A percentile compares a stretch with the other conserved stretches of the same genome.
Evolutionary conservation across 2,329 filamentous ascomycete genomes (phyloP).

Genomic region (Mycosphaerella sp.): DNA sequence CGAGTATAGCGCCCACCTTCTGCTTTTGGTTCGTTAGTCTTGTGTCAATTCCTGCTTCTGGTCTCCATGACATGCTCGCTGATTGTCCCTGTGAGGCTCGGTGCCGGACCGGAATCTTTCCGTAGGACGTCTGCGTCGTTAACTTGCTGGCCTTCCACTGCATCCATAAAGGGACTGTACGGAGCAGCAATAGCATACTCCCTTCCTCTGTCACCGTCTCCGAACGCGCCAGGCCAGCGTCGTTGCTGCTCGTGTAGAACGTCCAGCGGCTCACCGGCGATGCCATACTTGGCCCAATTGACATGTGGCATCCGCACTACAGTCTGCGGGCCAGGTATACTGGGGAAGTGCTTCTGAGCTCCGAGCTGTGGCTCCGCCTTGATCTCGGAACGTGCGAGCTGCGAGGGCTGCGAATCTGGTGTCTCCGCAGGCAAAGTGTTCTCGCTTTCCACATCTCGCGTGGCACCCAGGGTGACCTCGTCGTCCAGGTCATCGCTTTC

Average conservation of each 20-base stretch:
- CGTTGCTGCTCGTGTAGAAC: slow-evolving; percentile 77
- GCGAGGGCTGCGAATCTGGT: slow-evolving; percentile 22
- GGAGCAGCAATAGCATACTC: slow-evolving; percentile 53
- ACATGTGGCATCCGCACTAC: slow-evolving; percentile 80
- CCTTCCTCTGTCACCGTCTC: slow-evolving; percentile 29
- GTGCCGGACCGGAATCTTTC: slow-evolving; percentile 23
- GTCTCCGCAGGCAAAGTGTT: slow-evolving; percentile 25
- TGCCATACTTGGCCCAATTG: slow-evolving; percentile 90
- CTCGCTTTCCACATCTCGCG: slow-evolving; percentile 31
- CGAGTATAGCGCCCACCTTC: background rate
- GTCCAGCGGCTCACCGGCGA: slow-evolving; percentile 80
- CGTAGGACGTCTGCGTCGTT: slow-evolving; percentile 7
- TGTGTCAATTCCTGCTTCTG: slow-evolving; percentile 19
- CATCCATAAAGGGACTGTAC: slow-evolving; percentile 54
- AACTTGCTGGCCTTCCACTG: slow-evolving; percentile 26
- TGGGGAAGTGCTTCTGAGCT: slow-evolving; percentile 45
- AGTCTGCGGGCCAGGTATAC: slow-evolving; percentile 70
- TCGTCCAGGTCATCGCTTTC: slow-evolving; percentile 28
- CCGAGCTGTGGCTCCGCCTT: background rate
- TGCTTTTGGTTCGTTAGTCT: background rate
- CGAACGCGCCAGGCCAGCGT: slow-evolving; percentile 47
- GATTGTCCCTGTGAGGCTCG: slow-evolving; percentile 20
- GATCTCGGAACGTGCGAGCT: background rate
- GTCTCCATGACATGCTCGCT: slow-evolving; percentile 31
- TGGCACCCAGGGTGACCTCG: slow-evolving; percentile 29